Conservation (phyloP, 805 yeast species). For the Candida boleticola region DNA sequence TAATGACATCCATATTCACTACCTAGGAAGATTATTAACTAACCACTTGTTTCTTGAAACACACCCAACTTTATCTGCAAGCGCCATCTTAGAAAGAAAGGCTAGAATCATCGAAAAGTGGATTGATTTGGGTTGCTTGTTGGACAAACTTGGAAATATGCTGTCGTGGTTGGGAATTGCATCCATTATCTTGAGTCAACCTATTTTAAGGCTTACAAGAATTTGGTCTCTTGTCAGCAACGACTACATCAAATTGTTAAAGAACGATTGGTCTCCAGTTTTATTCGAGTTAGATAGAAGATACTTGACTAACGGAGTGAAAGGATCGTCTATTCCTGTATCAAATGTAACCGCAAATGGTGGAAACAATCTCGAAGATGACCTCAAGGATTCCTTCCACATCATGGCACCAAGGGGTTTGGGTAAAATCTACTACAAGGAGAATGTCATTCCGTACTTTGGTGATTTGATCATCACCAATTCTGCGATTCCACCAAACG, state of each 20-base stretch:
- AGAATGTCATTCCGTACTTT: conserved; percentile 81
- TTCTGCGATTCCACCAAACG: conserved; percentile 20
- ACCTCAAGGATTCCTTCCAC: conserved; percentile 51
- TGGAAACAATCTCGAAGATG: conserved; percentile 2
- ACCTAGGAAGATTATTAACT: conserved; percentile 66
- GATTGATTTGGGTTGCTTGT: conserved; percentile 77
- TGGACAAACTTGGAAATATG: conserved; percentile 86
- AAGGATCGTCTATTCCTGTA: conserved; percentile 5
- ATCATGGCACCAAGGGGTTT: conserved; percentile 86
- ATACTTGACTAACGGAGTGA: conserved; percentile 43
- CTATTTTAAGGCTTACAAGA: conserved; percentile 67
- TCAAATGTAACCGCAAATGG: conserved; percentile 4
- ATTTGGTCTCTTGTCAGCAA: conserved; percentile 75
- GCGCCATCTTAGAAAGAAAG: conserved; percentile 39
- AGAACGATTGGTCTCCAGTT: conserved; percentile 90
- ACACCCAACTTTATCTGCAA: conserved; percentile 14
- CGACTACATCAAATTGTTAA: conserved; percentile 55
- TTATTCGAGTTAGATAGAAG: conserved; percentile 84
- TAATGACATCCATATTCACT: conserved; percentile 65
- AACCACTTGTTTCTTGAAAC: conserved; percentile 64
- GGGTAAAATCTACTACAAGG: conserved; percentile 72
- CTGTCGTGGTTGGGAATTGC: conserved; percentile 93
- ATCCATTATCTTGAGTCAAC: conserved; percentile 75
- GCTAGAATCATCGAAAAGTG: conserved; percentile 74
- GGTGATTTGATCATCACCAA: conserved; percentile 74